Conservation (phyloP, 78 protist genomes). For the Blattamonas nauphoetae region DNA sequence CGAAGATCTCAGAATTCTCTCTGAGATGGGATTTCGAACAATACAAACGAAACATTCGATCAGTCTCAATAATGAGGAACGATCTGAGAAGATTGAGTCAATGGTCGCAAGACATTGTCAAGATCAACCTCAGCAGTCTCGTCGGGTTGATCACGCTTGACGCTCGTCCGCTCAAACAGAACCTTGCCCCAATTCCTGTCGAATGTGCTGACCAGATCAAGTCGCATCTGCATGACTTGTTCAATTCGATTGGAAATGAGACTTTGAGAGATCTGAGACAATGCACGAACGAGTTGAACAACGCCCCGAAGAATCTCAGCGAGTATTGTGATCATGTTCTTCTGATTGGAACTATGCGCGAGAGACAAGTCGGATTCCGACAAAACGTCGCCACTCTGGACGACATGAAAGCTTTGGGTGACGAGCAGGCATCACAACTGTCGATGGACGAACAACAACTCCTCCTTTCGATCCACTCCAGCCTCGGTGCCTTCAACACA, state of each 20-base stretch:
- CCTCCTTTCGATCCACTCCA: neutral
- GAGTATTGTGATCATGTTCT: neutral
- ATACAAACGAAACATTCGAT: neutral
- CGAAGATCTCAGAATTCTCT: neutral
- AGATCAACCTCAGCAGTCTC: neutral
- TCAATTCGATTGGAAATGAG: neutral
- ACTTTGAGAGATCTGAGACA: neutral
- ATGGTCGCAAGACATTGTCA: neutral
- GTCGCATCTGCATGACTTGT: neutral
- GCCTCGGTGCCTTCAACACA: neutral
- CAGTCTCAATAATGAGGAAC: neutral
- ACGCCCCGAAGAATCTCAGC: neutral
- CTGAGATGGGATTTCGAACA: neutral
- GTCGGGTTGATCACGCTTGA: neutral
- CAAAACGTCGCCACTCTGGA: neutral
- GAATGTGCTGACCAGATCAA: neutral
- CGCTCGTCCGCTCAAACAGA: neutral
- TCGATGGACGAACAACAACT: neutral
- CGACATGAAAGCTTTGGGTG: neutral
- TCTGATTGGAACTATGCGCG: neutral
- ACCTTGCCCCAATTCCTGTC: neutral
- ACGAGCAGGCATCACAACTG: neutral
- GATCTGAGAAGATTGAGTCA: neutral
- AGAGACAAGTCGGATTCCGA: neutral
- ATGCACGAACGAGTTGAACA: neutral